phyloP scores from a whole-genome alignment of 129 eudicot species.

The Heracleum sosnowskyi region DNA sequence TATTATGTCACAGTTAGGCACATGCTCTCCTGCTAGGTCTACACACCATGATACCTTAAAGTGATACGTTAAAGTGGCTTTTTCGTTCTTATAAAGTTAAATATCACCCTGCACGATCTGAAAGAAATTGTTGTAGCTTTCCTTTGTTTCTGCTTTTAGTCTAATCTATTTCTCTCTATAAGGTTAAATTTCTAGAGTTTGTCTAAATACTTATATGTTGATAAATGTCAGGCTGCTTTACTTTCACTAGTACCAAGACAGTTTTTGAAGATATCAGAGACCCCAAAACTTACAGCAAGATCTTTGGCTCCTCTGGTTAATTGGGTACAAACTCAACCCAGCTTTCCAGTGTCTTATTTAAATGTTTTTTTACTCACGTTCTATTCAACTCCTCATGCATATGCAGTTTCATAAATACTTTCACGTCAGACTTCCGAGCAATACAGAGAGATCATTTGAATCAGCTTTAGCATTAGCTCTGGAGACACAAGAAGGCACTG shows the following conservation, averaged over 20 bases:
- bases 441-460: slow-evolving; percentile 39
- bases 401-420: slow-evolving; percentile 65
- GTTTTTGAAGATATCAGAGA: slow-evolving; percentile 50
- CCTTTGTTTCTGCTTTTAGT: not conserved
- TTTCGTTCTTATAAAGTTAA: too few species aligned
- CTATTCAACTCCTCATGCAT: slow-evolving; percentile 14
- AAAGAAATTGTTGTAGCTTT: not conserved
- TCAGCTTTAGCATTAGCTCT: slow-evolving; percentile 58
- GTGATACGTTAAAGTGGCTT: too few species aligned
- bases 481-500: slow-evolving; percentile 72
- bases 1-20: too few species aligned
- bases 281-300: slow-evolving; percentile 47
- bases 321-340: slow-evolving; percentile 45
- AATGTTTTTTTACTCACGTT: not conserved
- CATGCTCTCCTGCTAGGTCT: too few species aligned
- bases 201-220: slow-evolving; percentile 5
- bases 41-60: too few species aligned
- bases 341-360: not conserved
- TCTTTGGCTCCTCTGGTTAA: slow-evolving; percentile 62
- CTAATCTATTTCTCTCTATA: not conserved
- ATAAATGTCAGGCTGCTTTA: slow-evolving; percentile 63
- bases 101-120: too few species aligned
- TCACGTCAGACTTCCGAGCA: slow-evolving; percentile 37
- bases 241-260: slow-evolving; percentile 67
- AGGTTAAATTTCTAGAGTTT: not conserved